Evolutionary conservation across 768 basidiomycete genomes (phyloP).

Genomic region (Tremella fuciformis): DNA sequence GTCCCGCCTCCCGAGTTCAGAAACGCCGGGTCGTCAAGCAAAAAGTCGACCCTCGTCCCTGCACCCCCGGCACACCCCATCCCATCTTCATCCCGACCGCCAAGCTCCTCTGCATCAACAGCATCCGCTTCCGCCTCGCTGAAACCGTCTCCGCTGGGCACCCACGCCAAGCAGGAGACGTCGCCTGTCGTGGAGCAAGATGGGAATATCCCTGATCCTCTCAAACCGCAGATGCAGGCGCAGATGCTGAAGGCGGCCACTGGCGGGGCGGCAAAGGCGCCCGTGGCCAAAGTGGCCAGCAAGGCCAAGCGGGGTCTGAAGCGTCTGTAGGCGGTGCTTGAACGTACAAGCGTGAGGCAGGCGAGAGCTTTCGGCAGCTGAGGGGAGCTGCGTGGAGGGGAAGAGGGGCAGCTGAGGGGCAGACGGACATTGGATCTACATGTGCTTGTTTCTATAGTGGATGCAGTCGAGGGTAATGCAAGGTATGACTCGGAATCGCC

Average conservation of each 20-base stretch:
- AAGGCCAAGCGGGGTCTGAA: slow-evolving; percentile 42
- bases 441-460: too few relatives aligned
- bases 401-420: background rate
- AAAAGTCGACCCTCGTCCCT: slow-evolving; percentile 7
- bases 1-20: slow-evolving; percentile 18
- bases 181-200: slow-evolving; percentile 23
- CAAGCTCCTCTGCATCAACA: slow-evolving; percentile 10
- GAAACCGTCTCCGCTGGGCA: slow-evolving; percentile 31
- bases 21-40: slow-evolving; percentile 3
- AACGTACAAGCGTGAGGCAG: background rate
- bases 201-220: background rate
- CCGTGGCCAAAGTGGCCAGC: slow-evolving; percentile 18
- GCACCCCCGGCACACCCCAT: slow-evolving; percentile 15
- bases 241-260: slow-evolving; percentile 15
- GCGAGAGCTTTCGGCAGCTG: background rate
- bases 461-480: too few relatives aligned
- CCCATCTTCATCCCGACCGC: slow-evolving; percentile 12
- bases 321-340: slow-evolving; percentile 21
- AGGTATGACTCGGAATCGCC: too few relatives aligned
- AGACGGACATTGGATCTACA: background rate
- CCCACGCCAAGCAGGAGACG: slow-evolving; percentile 28
- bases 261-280: slow-evolving; percentile 16
- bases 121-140: slow-evolving; percentile 7
- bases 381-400: background rate
- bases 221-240: slow-evolving; percentile 6